Evolutionary conservation across 352 stramenopile species (phyloP).

Genomic region (Blastocystis hominis): DNA sequence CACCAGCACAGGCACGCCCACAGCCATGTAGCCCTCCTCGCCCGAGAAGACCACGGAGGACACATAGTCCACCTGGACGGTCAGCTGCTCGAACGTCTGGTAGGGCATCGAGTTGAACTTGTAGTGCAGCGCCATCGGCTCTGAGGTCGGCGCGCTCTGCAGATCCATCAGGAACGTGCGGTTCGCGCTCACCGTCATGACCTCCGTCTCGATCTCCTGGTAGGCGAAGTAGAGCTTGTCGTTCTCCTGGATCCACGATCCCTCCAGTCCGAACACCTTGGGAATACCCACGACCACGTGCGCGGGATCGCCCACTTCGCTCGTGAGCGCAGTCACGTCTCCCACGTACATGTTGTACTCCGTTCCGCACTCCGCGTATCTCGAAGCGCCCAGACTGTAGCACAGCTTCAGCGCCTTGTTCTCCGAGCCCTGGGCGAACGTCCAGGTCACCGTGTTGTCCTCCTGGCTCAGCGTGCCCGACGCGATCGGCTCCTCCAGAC

Average conservation of each 20-base stretch:
- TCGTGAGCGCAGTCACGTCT: conserved; percentile 1
- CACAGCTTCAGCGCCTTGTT: neutral
- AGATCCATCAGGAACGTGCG: conserved; percentile 15
- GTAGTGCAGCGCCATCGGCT: conserved; percentile 26
- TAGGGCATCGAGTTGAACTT: conserved; percentile 42
- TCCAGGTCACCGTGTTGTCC: neutral
- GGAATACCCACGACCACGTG: conserved; percentile 38
- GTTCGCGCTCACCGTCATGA: neutral
- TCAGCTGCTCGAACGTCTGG: neutral
- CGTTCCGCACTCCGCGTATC: neutral
- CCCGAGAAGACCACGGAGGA: neutral
- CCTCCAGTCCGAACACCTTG: conserved; percentile 24
- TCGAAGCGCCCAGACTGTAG: neutral
- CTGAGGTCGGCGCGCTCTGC: neutral
- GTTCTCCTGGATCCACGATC: conserved; percentile 44
- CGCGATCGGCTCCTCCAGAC: neutral
- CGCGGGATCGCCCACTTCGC: neutral
- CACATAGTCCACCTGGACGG: neutral
- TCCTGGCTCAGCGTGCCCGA: neutral
- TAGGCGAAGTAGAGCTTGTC: neutral
- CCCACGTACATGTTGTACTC: conserved; percentile 44
- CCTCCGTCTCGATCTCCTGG: neutral
- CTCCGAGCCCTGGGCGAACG: neutral
- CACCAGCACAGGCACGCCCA: neutral
- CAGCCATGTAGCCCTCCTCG: neutral